Evolutionary conservation across 768 basidiomycete species (phyloP).

Genomic region (Agaricus subrufescens): DNA sequence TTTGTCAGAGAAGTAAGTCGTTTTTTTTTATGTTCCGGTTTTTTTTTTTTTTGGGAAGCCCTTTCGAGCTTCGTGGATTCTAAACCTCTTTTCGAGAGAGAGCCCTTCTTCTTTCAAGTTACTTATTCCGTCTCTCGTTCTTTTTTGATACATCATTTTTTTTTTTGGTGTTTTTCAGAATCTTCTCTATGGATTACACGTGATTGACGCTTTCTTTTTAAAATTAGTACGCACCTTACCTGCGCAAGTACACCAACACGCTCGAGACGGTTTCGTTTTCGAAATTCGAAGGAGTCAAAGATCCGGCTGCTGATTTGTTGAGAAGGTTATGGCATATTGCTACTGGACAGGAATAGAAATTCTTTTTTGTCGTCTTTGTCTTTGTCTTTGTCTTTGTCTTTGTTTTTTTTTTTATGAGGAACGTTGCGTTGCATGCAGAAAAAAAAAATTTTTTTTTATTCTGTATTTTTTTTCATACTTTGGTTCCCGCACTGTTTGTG

Average conservation of each 20-base stretch:
- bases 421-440: no score
- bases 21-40: neutral
- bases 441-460: no score
- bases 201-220: neutral
- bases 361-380: no score
- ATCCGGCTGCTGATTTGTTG: conserved; percentile 54
- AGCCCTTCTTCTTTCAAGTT: neutral
- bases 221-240: conserved; percentile 70
- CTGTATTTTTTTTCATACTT: no score
- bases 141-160: neutral
- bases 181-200: neutral
- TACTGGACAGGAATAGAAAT: conserved; percentile 46
- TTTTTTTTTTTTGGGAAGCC: neutral
- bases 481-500: no score
- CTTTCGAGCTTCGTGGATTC: neutral
- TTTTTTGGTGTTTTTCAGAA: neutral
- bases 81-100: no score
- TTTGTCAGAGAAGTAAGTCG: conserved; percentile 73
- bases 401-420: no score
- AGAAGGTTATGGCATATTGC: conserved; percentile 70
- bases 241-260: conserved; percentile 70
- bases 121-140: neutral
- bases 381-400: no score
- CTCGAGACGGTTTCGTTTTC: conserved; percentile 66
- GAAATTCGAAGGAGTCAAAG: conserved; percentile 52